phyloP scores from a whole-genome alignment of 1,284 basidiomycete genomes.

The Cutaneotrichosporon sp. region DNA sequence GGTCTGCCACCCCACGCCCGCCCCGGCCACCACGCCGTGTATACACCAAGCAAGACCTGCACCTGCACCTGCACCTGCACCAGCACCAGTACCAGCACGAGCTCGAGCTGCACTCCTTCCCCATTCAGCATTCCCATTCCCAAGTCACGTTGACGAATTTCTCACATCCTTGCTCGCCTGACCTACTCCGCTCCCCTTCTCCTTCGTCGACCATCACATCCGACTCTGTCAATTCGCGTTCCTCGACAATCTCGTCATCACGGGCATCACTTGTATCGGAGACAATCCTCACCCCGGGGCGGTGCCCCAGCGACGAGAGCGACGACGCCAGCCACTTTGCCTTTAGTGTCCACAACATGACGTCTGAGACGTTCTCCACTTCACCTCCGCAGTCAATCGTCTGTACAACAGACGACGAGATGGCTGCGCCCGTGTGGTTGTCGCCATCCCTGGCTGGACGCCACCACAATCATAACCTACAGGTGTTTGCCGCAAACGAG shows the following conservation, averaged over 20 bases:
- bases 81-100: neutral
- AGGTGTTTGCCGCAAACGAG: neutral
- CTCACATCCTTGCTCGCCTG: neutral
- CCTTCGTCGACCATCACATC: conserved; percentile 1
- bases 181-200: neutral
- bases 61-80: neutral
- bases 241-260: conserved; percentile 12
- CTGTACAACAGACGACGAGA: conserved; percentile 17
- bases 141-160: conserved; percentile 1
- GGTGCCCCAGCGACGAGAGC: conserved; percentile 9
- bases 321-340: neutral
- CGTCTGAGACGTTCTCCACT: neutral
- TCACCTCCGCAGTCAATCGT: conserved; percentile 8
- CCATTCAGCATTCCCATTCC: neutral
- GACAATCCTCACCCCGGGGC: conserved; percentile 15
- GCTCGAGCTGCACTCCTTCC: neutral
- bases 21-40: neutral
- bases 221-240: neutral
- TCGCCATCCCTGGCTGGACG: neutral
- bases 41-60: neutral
- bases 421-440: conserved; percentile 3
- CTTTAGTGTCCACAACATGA: conserved; percentile 1
- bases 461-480: neutral
- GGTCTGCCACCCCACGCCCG: neutral
- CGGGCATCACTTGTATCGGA: conserved; percentile 11